Evolutionary conservation across 2,329 filamentous ascomycete species (phyloP), one percentile per base, ranked within the genome.

Genomic region (Cladosporium austrohemisphaericum): DNA sequence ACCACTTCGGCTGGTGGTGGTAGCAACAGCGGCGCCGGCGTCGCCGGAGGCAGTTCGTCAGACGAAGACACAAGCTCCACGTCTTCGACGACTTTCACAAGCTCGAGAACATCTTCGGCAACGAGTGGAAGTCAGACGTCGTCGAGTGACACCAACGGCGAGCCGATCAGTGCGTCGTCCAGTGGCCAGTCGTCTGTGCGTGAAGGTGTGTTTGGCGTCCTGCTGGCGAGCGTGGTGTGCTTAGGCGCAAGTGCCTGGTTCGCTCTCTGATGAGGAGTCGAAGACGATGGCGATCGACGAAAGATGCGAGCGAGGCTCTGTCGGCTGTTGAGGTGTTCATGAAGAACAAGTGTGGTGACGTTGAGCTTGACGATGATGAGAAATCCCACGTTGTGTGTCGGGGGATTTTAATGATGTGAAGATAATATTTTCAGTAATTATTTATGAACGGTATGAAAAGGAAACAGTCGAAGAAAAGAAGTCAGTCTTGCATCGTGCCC

Each of bases 61-160:
- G 29, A 31, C 11, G 11, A 13, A 10, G 13, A 13, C 11, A 4
- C 11, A 5, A n/a, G 29, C n/a, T 25, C 9, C 18, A 16, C 22
- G 16, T 10, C 18, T 13, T 38, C 35, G 18, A 6, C 28, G 29
- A 14, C 28, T 7, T 33, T 14, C 41, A 10, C 14, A 5, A 18
- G 11, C 28, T 44, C 28, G 41, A 23, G 28, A 8, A 33, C 40
- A 20, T 41, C 37, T 40, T 40, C 23, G 9, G 41, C 41, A 10
- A 9, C 11, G 8, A 28, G 28, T 11, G 20, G 8, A 9, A 18
- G 19, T 23, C 41, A 44, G 29, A 33, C 41, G n/a, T 14, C 41
- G n/a, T 32, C 28, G 5, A 28, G 19, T 2, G 8, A 16, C 9
- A 13, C 41, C 7, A 44, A 14, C n/a, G 28, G 28, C 19, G 20